phyloP scores from a whole-genome alignment of 176 grass and related monocot genomes.

The Musa troglodytarum region DNA sequence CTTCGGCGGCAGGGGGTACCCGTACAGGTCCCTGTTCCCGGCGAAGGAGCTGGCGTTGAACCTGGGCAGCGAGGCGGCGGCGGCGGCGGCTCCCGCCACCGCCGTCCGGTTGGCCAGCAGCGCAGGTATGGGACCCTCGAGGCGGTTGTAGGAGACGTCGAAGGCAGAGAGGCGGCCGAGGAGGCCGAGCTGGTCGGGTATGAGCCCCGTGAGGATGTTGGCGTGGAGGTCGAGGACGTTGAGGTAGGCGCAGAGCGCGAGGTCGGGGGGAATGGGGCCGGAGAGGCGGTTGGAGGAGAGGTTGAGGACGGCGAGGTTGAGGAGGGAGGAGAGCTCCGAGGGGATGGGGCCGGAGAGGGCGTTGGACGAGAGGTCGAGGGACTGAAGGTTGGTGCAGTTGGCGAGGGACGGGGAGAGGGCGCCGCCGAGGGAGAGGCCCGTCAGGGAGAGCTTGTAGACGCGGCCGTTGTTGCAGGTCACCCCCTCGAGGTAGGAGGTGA shows the following conservation, averaged over 20 bases:
- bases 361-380: conserved; percentile 14
- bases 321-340: conserved; percentile 8
- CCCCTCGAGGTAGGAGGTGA: conserved; percentile 12
- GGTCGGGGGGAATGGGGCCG: not conserved
- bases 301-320: conserved; percentile 18
- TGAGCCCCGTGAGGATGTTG: conserved; percentile 5
- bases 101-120: not conserved
- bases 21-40: conserved; percentile 11
- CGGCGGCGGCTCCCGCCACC: not conserved
- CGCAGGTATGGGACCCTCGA: conserved; percentile 4
- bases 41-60: conserved; percentile 8
- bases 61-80: not conserved
- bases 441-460: conserved; percentile 12
- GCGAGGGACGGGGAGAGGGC: conserved; percentile 7
- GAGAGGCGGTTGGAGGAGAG: conserved; percentile 13
- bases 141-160: conserved; percentile 15
- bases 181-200: conserved; percentile 14
- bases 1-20: not conserved
- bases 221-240: conserved; percentile 13
- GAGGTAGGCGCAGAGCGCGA: conserved; percentile 14
- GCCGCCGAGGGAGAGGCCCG: not conserved
- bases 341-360: conserved; percentile 2
- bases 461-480: conserved; percentile 14
- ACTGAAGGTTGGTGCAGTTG: conserved; percentile 14
- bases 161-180: conserved; percentile 4